These are phyloP conservation scores for Omphalotus guepiniiformis DNA, from an alignment of 768 basidiomycete species.

Conservation along the genomic window DNA sequence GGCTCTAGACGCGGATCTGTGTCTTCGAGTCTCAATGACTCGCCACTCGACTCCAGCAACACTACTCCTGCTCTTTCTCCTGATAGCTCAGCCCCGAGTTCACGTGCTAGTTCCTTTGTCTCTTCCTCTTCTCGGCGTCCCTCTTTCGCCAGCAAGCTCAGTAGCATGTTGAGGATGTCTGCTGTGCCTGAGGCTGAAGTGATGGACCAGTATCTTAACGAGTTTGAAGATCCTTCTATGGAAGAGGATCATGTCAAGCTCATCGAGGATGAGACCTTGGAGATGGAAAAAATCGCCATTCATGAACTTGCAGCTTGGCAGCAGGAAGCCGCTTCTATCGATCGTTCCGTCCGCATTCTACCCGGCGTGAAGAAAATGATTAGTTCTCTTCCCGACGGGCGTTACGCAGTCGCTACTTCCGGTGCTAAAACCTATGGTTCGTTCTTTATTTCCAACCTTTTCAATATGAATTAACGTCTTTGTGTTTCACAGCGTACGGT, in stretches of 20 bases:
- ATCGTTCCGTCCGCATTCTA: constrained; percentile 65
- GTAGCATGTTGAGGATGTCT: constrained; percentile 34
- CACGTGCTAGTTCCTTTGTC: constrained; percentile 39
- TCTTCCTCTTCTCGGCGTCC: constrained; percentile 36
- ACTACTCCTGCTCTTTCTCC: constrained; percentile 41
- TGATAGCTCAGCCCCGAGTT: constrained; percentile 34
- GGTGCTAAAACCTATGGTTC: constrained; percentile 67
- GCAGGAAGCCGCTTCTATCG: constrained; percentile 49
- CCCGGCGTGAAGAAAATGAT: constrained; percentile 68
- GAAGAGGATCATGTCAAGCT: constrained; percentile 33
- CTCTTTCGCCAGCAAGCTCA: constrained; percentile 40
- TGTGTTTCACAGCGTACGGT: constrained; percentile 43
- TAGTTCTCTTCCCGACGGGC: constrained; percentile 57
- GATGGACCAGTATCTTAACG: constrained; percentile 15
- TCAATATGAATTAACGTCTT: neutral
- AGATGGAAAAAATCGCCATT: constrained; percentile 21
- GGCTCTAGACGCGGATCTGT: constrained; percentile 27
- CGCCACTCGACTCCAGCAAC: constrained; percentile 26
- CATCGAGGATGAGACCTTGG: neutral
- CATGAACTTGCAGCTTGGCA: constrained; percentile 47
- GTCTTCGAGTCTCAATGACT: constrained; percentile 8
- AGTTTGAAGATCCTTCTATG: constrained; percentile 24
- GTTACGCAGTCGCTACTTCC: constrained; percentile 70
- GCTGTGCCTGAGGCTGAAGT: constrained; percentile 26
- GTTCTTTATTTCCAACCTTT: constrained; percentile 14